Evolutionary conservation across 345 rosid species (phyloP).

Genomic region (Clarkia xantiana): DNA sequence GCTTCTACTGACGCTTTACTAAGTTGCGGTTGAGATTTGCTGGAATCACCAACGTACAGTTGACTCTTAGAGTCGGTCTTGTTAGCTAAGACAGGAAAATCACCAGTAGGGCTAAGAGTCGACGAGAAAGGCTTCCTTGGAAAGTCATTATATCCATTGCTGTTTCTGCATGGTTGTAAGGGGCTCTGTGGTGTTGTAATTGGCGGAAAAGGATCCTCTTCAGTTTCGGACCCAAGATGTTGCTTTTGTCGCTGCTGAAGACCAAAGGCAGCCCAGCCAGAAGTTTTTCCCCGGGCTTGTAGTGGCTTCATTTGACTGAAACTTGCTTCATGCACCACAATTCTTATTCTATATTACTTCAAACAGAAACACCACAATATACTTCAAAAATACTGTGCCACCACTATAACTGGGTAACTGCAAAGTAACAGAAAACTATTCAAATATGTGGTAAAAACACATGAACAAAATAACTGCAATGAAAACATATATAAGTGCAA

Average conservation of each 20-base stretch:
- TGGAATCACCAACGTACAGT: conserved; percentile 7
- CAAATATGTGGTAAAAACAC: neutral
- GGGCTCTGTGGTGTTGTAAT: conserved; percentile 17
- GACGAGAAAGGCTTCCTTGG: conserved; percentile 37
- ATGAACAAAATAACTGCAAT: neutral
- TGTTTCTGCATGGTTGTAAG: conserved; percentile 11
- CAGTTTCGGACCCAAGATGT: conserved; percentile 15
- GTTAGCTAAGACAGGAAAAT: conserved; percentile 20
- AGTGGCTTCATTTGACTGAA: conserved; percentile 25
- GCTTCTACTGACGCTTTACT: conserved; percentile 7
- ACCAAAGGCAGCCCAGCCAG: conserved; percentile 91
- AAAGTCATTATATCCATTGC: conserved; percentile 10
- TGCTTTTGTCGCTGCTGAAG: conserved; percentile 48
- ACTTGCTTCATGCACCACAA: neutral
- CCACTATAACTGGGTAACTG: neutral
- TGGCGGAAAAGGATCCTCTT: conserved; percentile 64
- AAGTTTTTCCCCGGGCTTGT: conserved; percentile 29
- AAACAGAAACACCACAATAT: neutral
- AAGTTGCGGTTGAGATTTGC: conserved; percentile 8
- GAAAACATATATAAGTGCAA: neutral
- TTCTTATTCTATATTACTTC: neutral
- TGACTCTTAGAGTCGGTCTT: conserved; percentile 11
- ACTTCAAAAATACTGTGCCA: neutral
- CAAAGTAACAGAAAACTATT: neutral
- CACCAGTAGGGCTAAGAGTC: conserved; percentile 22